These are phyloP conservation scores for Colletotrichum sp. DNA, from an alignment of 2,329 filamentous ascomycete species.

Conservation along the genomic window DNA sequence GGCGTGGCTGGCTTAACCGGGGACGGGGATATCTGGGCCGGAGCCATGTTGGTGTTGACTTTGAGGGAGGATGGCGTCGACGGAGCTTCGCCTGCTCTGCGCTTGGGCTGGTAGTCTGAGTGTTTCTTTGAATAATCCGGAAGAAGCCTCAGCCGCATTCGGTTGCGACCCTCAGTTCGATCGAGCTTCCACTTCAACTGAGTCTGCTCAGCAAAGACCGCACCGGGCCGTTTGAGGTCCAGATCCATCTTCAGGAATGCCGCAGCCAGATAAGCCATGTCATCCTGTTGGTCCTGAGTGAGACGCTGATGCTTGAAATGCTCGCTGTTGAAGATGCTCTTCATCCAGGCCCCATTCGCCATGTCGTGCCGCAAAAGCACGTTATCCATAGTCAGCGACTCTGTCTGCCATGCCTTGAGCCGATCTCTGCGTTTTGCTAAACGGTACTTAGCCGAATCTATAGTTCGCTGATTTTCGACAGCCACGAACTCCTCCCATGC, in stretches of 20 bases:
- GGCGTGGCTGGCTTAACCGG: conserved; percentile 28
- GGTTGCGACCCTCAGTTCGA: conserved; percentile 91
- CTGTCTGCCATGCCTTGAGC: conserved; percentile 78
- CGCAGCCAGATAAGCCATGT: conserved; percentile 76
- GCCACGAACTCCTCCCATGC: conserved; percentile 88
- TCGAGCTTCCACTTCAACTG: conserved; percentile 88
- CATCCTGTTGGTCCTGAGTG: conserved; percentile 93
- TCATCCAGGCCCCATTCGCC: conserved; percentile 89
- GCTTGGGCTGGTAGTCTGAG: conserved; percentile 84
- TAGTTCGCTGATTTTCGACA: conserved; percentile 79
- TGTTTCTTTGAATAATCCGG: conserved; percentile 74
- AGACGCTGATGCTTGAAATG: conserved; percentile 89
- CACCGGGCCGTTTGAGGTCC: conserved; percentile 79
- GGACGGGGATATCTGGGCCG: conserved; percentile 8
- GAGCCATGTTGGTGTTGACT: conserved; percentile 22
- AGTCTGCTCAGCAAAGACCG: conserved; percentile 72
- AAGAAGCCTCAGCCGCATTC: conserved; percentile 88
- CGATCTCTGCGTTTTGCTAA: conserved; percentile 80
- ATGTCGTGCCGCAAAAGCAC: conserved; percentile 82
- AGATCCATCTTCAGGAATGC: conserved; percentile 80
- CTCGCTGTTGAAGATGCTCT: conserved; percentile 92
- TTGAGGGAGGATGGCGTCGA: conserved; percentile 18
- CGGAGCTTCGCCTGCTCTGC: conserved; percentile 47
- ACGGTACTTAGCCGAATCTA: conserved; percentile 74
- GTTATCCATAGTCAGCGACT: conserved; percentile 72